A percentile compares a stretch with the other conserved stretches of the same genome.
phyloP scores from a whole-genome alignment of 345 rosid genomes.

The Euclidium syriacum region DNA sequence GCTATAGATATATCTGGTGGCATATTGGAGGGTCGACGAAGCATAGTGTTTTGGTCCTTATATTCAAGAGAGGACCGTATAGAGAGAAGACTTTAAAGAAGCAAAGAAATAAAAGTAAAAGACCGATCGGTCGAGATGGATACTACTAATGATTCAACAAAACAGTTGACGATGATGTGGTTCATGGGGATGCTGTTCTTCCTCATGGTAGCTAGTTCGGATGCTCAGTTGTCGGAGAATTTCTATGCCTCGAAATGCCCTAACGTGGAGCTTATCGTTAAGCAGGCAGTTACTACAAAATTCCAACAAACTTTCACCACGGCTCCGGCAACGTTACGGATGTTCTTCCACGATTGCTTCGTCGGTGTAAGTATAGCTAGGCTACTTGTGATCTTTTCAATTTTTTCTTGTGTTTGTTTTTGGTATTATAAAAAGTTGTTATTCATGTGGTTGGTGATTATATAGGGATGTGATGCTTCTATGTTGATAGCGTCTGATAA shows the following conservation, averaged over 20 bases:
- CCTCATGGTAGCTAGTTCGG: conserved; percentile 16
- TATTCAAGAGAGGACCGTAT: neutral
- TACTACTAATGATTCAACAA: neutral
- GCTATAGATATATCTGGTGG: neutral
- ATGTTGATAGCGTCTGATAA: conserved; percentile 57
- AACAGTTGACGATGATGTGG: conserved; percentile 11
- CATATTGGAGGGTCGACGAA: conserved; percentile 5
- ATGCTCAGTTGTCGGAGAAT: conserved; percentile 45
- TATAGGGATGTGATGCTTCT: conserved; percentile 88
- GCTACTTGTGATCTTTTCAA: neutral
- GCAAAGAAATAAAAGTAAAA: neutral
- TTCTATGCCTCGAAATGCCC: conserved; percentile 59
- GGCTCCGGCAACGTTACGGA: conserved; percentile 75
- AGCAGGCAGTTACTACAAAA: conserved; percentile 51
- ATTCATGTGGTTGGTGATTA: neutral
- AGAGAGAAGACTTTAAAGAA: neutral
- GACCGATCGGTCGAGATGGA: neutral
- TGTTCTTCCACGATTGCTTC: conserved; percentile 94
- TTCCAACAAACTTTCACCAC: conserved; percentile 51
- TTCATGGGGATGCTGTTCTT: conserved; percentile 21
- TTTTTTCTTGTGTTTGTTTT: neutral
- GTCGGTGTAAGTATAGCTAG: conserved; percentile 49
- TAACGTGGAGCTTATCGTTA: conserved; percentile 57
- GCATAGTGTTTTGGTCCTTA: neutral
- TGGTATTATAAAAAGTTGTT: neutral